Conservation (phyloP, 306 rosid genomes). For the Psophocarpus tetragonolobus region DNA sequence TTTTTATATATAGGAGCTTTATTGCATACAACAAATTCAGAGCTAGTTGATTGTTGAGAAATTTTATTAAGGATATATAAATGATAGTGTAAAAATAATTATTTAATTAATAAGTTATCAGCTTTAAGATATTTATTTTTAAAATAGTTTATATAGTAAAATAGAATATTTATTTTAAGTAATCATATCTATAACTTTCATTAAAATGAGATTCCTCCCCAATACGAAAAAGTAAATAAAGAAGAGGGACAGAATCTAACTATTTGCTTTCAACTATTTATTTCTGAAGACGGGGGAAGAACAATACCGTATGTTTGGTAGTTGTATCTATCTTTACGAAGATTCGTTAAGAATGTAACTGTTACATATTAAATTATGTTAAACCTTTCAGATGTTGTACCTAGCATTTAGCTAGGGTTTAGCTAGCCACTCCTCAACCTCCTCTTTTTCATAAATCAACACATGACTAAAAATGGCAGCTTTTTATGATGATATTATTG, state of each 20-base stretch:
- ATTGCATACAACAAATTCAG: too few species aligned
- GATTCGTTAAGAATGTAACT: background rate
- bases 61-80: too few species aligned
- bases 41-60: background rate
- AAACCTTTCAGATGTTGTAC: background rate
- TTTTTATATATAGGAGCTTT: too few species aligned
- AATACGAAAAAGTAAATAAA: too few species aligned
- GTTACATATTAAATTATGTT: background rate
- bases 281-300: background rate
- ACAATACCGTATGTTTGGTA: background rate
- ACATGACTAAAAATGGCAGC: background rate
- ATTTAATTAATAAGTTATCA: too few species aligned
- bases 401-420: background rate
- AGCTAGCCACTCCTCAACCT: background rate
- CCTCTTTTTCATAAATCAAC: background rate
- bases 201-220: too few species aligned
- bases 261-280: background rate
- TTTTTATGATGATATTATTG: background rate
- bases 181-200: too few species aligned
- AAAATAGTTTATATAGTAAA: too few species aligned
- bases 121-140: too few species aligned
- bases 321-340: background rate
- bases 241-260: background rate
- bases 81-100: too few species aligned
- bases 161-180: too few species aligned